Percentiles rank a stretch among this genome's conserved stretches.
Evolutionary conservation across 164 flowering plant genomes (phyloP).

Genomic region (Aristolochia californica): DNA sequence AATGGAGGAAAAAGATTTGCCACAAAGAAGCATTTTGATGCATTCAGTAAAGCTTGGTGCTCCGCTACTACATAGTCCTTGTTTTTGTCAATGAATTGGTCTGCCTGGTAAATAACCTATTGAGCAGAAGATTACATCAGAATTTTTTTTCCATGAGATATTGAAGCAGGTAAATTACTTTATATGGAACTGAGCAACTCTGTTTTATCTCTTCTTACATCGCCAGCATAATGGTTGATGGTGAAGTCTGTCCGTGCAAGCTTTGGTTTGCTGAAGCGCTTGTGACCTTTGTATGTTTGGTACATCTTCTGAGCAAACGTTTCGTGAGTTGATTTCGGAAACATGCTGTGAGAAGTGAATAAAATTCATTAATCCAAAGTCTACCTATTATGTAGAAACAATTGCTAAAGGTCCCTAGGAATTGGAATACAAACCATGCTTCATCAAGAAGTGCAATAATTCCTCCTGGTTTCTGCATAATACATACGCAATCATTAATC

Average conservation of each 20-base stretch:
- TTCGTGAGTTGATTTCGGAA: slow-evolving; percentile 79
- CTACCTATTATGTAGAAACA: no score
- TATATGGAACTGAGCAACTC: no score
- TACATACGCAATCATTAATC: no score
- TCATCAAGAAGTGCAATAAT: slow-evolving; percentile 84
- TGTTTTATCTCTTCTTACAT: slow-evolving; percentile 36
- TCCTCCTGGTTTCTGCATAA: slow-evolving; percentile 78
- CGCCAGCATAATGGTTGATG: slow-evolving; percentile 79
- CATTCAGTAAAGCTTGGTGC: slow-evolving; percentile 62
- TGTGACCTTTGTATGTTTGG: slow-evolving; percentile 62
- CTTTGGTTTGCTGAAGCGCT: slow-evolving; percentile 83
- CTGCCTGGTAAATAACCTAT: slow-evolving; percentile 84
- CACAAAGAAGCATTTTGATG: slow-evolving; percentile 54
- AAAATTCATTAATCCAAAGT: not conserved
- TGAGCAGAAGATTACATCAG: slow-evolving; percentile 4
- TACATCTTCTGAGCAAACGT: slow-evolving; percentile 83
- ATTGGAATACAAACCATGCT: slow-evolving; percentile 49
- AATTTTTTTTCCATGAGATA: not conserved
- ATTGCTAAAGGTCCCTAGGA: no score
- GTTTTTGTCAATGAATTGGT: slow-evolving; percentile 80
- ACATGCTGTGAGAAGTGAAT: slow-evolving; percentile 49
- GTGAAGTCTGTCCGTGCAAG: slow-evolving; percentile 70
- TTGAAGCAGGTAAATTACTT: no score
- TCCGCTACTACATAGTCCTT: slow-evolving; percentile 84
- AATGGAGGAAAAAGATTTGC: slow-evolving; percentile 63